phyloP scores from a whole-genome alignment of 148 eudicot genomes.

The Fagopyrum homotropicum region DNA sequence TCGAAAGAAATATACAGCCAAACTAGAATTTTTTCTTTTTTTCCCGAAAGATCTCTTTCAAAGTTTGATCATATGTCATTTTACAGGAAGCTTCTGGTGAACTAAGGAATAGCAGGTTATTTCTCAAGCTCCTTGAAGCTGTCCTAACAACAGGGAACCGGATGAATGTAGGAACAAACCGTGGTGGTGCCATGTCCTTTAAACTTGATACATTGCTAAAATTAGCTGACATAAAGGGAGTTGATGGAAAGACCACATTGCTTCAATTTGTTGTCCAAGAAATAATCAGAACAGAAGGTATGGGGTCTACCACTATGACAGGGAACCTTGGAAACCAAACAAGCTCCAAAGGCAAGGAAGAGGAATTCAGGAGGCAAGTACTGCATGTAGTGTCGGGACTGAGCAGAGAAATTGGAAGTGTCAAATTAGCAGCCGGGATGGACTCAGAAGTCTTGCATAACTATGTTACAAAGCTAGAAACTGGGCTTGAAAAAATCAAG shows the following conservation, averaged over 20 bases:
- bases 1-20: too few relatives aligned
- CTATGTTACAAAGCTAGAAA: slow-evolving; percentile 81
- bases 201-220: slow-evolving; percentile 86
- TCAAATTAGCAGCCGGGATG: slow-evolving; percentile 86
- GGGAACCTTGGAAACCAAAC: slow-evolving; percentile 15
- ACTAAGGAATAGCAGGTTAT: slow-evolving; percentile 72
- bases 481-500: slow-evolving; percentile 73
- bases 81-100: slow-evolving; percentile 79
- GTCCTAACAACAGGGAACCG: slow-evolving; percentile 93
- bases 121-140: slow-evolving; percentile 94
- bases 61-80: not conserved
- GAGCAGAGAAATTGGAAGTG: slow-evolving; percentile 72
- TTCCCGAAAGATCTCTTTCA: not conserved
- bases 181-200: slow-evolving; percentile 89
- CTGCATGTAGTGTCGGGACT: slow-evolving; percentile 23
- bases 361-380: slow-evolving; percentile 64
- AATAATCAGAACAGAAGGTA: slow-evolving; percentile 77
- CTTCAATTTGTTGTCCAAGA: slow-evolving; percentile 99
- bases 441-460: slow-evolving; percentile 79
- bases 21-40: not conserved
- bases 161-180: slow-evolving; percentile 96
- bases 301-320: slow-evolving; percentile 20
- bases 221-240: slow-evolving; percentile 79
- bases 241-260: slow-evolving; percentile 91
- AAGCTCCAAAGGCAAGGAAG: slow-evolving; percentile 46